phyloP scores from a whole-genome alignment of 2,329 filamentous ascomycete genomes.

The Colletotrichum phormii region DNA sequence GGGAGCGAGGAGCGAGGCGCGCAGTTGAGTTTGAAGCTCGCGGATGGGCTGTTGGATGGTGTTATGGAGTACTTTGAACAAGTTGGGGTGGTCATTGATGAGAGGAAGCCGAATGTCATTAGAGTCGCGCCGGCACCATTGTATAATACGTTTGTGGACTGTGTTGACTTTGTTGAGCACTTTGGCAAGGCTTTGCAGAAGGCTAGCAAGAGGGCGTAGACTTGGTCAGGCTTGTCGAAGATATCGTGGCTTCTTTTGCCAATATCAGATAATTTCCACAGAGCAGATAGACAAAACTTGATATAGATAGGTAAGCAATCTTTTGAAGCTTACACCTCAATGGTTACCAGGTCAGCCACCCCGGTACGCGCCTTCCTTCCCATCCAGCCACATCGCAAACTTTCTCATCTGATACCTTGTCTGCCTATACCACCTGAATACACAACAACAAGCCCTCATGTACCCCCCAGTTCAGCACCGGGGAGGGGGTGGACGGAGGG shows the following conservation, averaged over 20 bases:
- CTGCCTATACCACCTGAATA: too few relatives aligned
- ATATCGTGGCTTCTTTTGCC: neutral
- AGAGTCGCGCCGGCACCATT: conserved; percentile 82
- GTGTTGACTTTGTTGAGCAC: conserved; percentile 45
- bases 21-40: conserved; percentile 78
- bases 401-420: too few relatives aligned
- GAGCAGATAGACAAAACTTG: too few relatives aligned
- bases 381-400: too few relatives aligned
- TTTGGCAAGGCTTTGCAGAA: conserved; percentile 42
- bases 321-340: too few relatives aligned
- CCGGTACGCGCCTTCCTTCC: too few relatives aligned
- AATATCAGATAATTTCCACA: too few relatives aligned
- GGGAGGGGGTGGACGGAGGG: too few relatives aligned
- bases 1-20: conserved; percentile 75
- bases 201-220: neutral
- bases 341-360: too few relatives aligned
- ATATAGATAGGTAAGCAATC: too few relatives aligned
- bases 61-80: conserved; percentile 72
- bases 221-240: neutral
- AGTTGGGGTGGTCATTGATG: conserved; percentile 79
- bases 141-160: conserved; percentile 81
- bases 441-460: too few relatives aligned
- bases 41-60: conserved; percentile 72
- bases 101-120: conserved; percentile 83
- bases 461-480: too few relatives aligned